These are phyloP conservation scores for Fraxinus sp. DNA, from an alignment of 305 asterid species.

Conservation along the genomic window DNA sequence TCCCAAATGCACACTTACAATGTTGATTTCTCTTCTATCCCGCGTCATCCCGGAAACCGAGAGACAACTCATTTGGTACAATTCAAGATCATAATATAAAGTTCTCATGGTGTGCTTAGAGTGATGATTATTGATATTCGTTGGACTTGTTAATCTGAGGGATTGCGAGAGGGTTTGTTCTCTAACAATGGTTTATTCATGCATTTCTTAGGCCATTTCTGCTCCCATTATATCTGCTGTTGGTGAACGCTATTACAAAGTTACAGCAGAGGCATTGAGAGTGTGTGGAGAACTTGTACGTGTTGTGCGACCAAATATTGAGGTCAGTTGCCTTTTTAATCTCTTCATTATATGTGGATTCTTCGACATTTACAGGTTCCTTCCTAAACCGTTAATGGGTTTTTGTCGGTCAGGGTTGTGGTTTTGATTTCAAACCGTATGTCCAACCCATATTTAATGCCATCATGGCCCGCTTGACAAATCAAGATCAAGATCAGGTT, in stretches of 20 bases:
- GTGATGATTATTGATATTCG: neutral
- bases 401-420: slow-evolving; percentile 49
- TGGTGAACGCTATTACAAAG: slow-evolving; percentile 95
- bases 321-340: slow-evolving; percentile 43
- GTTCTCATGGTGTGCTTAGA: neutral
- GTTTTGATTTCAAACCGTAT: slow-evolving; percentile 86
- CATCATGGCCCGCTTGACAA: slow-evolving; percentile 92
- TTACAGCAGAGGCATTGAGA: slow-evolving; percentile 96
- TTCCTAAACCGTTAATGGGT: slow-evolving; percentile 26
- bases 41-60: neutral
- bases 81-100: neutral
- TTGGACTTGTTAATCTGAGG: neutral
- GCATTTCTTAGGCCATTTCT: slow-evolving; percentile 65
- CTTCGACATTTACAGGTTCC: neutral
- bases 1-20: neutral
- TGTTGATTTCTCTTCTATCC: neutral
- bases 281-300: slow-evolving; percentile 98
- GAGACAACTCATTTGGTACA: neutral
- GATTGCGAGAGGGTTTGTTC: neutral
- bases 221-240: slow-evolving; percentile 93
- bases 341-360: slow-evolving; percentile 18
- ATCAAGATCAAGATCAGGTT: slow-evolving; percentile 99
- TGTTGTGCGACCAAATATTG: slow-evolving; percentile 80
- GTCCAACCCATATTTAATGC: slow-evolving; percentile 87
- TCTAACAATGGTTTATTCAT: slow-evolving; percentile 11